phyloP scores from a whole-genome alignment of 345 rosid genomes.

The Linum tenue region DNA sequence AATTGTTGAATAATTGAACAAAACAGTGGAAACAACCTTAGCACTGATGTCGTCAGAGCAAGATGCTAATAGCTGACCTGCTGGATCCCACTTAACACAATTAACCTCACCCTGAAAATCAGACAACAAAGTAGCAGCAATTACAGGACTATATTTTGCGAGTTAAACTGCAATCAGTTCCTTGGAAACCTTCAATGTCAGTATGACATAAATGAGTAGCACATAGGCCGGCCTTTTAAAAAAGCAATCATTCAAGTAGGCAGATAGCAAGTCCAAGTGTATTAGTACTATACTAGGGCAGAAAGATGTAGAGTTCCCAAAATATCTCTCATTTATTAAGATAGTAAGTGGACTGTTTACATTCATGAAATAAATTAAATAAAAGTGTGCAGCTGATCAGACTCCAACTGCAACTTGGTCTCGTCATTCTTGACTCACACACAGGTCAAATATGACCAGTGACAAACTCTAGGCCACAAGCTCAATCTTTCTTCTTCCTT shows the following conservation, averaged over 20 bases:
- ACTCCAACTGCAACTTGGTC: too few relatives aligned
- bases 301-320: neutral
- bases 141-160: neutral
- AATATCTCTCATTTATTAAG: too few relatives aligned
- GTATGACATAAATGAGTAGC: neutral
- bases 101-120: constrained; percentile 88
- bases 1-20: neutral
- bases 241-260: neutral
- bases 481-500: too few relatives aligned
- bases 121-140: constrained; percentile 14
- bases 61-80: constrained; percentile 82
- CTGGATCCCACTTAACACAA: constrained; percentile 99
- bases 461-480: too few relatives aligned
- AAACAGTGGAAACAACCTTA: constrained; percentile 44
- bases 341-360: too few relatives aligned
- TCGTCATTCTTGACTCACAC: too few relatives aligned
- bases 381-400: too few relatives aligned
- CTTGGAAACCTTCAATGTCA: neutral
- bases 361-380: too few relatives aligned
- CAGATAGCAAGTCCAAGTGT: neutral
- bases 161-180: neutral
- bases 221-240: neutral
- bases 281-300: neutral
- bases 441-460: too few relatives aligned
- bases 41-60: constrained; percentile 97